Evolutionary conservation across 331 rosid species (phyloP).

Genomic region (Acacia pycnantha): DNA sequence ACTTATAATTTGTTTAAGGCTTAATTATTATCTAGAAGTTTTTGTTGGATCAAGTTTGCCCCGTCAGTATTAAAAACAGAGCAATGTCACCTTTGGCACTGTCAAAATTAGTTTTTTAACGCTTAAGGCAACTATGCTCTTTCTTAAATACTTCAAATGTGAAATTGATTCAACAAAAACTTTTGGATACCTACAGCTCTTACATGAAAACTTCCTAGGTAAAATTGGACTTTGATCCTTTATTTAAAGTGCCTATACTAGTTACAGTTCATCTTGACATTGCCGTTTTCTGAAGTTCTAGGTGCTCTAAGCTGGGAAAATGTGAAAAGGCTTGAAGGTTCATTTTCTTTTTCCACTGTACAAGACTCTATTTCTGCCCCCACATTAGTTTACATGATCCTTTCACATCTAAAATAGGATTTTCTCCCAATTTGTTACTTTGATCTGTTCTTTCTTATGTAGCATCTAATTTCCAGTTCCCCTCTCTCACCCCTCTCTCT

Average conservation of each 20-base stretch:
- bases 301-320: conserved; percentile 5
- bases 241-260: conserved; percentile 3
- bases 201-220: no score
- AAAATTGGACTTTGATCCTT: no score
- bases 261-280: conserved; percentile 4
- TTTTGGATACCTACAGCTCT: no score
- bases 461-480: not conserved
- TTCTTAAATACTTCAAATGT: no score
- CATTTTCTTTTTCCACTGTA: conserved; percentile 21
- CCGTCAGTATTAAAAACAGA: no score
- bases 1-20: not conserved
- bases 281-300: conserved; percentile 23
- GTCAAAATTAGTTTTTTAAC: no score
- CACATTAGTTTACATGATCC: conserved; percentile 9
- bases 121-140: no score
- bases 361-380: not conserved
- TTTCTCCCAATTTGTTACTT: not conserved
- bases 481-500: not conserved
- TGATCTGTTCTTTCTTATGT: conserved; percentile 21
- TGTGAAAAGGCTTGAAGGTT: conserved; percentile 15
- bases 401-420: conserved; percentile 21
- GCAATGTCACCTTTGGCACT: no score
- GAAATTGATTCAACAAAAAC: no score
- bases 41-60: no score
- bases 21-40: no score